Evolutionary conservation across 108 stramenopile genomes (phyloP), one percentile per base, ranked within the genome.

Genomic region (Heterococcus sp.): DNA sequence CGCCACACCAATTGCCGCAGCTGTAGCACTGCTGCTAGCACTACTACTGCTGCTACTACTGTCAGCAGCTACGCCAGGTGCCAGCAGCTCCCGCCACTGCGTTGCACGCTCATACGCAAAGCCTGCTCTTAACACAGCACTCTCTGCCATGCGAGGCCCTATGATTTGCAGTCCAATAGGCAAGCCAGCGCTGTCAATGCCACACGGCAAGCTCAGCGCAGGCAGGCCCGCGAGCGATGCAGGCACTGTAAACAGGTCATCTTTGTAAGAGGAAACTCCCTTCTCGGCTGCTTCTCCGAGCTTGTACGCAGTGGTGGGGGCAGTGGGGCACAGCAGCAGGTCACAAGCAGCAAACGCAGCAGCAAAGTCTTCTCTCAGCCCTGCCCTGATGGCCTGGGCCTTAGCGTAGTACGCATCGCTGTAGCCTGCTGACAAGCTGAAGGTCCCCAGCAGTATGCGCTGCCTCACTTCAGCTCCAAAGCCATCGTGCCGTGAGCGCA

Each of bases 101-200:
- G 46, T 58, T 8, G 14, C 21, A 21, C 46, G 46, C 46, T 58
- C 46, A 21, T 58, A 58, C 46, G 46, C 46, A 21, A 14, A 58
- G 14, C 14, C 46, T 21, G 46, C 46, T 8, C 46, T 8, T 21
- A 58, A 8, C 14, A 58, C 14, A 8, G 46, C 46, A 8, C 21
- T 21, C 46, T 58, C 46, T 21, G 8, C 14, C 46, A 8, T 14
- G 14, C 14, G 14, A 21, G 14, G 74, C 34, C 87, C 87, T 29
- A 87, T 87, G n/a, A 87, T 3, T 63, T 87, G 87, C 76, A 87
- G 14, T 32, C 87, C 87, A 3, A 87, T 66, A 26, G 85, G 85
- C 37, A 86, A 72, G 40, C 78, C 78, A 29, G 58, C 37, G 28
- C 35, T 21, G 65, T 72, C 78, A 27, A 71, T 37, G 28, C 81